Evolutionary conservation across 2,329 filamentous ascomycete genomes (phyloP).

Genomic region (Volutella citrinella): DNA sequence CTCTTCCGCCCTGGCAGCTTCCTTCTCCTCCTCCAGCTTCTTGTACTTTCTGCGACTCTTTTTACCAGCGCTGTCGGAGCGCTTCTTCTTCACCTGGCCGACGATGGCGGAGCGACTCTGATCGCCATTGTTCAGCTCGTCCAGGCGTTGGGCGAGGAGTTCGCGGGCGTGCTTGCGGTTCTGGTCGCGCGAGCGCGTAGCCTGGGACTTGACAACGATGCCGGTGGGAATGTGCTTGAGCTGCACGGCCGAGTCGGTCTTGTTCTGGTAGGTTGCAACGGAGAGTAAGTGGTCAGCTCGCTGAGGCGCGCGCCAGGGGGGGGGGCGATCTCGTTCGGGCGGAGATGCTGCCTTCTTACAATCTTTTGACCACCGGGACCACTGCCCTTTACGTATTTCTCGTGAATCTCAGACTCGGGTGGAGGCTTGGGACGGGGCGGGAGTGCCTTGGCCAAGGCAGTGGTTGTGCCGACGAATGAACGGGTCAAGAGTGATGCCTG

Average conservation of each 20-base stretch:
- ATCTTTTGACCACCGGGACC: constrained; percentile 97
- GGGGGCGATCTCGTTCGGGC: no score
- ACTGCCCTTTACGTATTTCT: constrained; percentile 84
- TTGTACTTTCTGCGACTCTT: constrained; percentile 81
- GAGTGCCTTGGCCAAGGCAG: constrained; percentile 49
- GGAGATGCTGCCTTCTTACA: no score
- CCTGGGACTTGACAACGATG: constrained; percentile 91
- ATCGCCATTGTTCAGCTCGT: constrained; percentile 70
- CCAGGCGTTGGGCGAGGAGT: constrained; percentile 71
- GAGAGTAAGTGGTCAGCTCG: no score
- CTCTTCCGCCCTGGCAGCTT: constrained; percentile 12
- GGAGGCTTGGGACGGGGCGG: constrained; percentile 73
- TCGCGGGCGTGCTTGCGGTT: constrained; percentile 83
- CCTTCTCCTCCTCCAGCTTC: constrained; percentile 52
- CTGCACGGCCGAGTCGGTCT: constrained; percentile 93
- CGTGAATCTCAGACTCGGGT: constrained; percentile 74
- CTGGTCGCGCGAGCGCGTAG: constrained; percentile 79
- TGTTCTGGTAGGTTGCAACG: no score
- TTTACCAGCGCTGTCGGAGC: constrained; percentile 73
- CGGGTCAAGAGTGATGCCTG: constrained; percentile 12
- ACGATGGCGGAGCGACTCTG: constrained; percentile 65
- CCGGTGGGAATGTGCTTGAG: constrained; percentile 87
- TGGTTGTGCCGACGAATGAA: constrained; percentile 31
- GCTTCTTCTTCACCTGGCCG: constrained; percentile 60
- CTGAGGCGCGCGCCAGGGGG: no score